Conservation (phyloP, 2,329 filamentous ascomycete species). For the Keithomyces neogunnii region DNA sequence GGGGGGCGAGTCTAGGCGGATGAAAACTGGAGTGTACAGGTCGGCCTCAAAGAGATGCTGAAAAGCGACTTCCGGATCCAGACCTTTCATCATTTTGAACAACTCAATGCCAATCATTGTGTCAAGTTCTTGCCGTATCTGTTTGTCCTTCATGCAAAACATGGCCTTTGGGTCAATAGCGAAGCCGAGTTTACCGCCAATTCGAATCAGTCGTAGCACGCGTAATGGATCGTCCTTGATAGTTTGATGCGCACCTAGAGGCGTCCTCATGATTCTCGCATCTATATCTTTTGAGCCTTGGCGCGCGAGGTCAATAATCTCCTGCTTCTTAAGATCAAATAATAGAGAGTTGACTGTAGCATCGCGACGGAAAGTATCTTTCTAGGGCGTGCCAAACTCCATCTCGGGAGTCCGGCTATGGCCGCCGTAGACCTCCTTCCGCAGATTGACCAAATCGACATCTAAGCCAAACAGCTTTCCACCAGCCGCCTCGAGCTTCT, state of each 20-base stretch:
- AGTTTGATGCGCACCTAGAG: slow-evolving; percentile 9
- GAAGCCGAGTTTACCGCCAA: slow-evolving; percentile 9
- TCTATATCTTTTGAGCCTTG: slow-evolving; percentile 7
- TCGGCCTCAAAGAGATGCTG: slow-evolving; percentile 4
- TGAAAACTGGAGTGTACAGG: slow-evolving; percentile 9
- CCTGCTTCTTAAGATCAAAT: slow-evolving; percentile 9
- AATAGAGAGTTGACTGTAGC: slow-evolving; percentile 11
- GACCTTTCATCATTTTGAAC: slow-evolving; percentile 10
- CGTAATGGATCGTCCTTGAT: slow-evolving; percentile 13
- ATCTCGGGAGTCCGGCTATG: slow-evolving; percentile 10
- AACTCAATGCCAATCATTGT: slow-evolving; percentile 10
- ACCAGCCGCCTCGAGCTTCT: slow-evolving; percentile 11
- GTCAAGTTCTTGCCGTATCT: slow-evolving; percentile 6
- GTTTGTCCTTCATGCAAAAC: slow-evolving; percentile 3
- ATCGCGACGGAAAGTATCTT: slow-evolving; percentile 11
- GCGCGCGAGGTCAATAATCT: slow-evolving; percentile 11
- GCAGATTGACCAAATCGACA: slow-evolving; percentile 12
- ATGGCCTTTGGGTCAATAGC: slow-evolving; percentile 3
- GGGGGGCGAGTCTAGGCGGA: slow-evolving; percentile 6
- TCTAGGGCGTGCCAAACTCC: slow-evolving; percentile 12
- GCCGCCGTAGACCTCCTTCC: slow-evolving; percentile 11
- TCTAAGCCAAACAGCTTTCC: slow-evolving; percentile 11
- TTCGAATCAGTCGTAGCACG: slow-evolving; percentile 9
- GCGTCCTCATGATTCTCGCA: slow-evolving; percentile 10
- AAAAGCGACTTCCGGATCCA: slow-evolving; percentile 5